phyloP scores from a whole-genome alignment of 768 basidiomycete species.

The Trametes punicea region DNA sequence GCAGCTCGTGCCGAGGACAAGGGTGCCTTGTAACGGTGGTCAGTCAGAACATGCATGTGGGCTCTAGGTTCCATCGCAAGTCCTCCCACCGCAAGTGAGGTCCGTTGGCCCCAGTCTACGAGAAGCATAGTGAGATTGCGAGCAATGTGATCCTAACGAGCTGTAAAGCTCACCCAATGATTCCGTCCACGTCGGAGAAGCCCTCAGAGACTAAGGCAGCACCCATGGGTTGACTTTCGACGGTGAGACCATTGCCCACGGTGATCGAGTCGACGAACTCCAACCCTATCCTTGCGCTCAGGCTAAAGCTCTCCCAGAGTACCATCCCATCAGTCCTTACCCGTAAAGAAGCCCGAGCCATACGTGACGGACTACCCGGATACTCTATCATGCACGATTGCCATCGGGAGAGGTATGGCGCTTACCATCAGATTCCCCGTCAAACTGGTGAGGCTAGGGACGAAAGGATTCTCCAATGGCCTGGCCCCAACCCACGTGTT shows the following conservation, averaged over 20 bases:
- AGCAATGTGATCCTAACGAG: neutral
- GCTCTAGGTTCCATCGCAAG: neutral
- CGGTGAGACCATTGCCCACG: slow-evolving; percentile 27
- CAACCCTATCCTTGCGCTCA: neutral
- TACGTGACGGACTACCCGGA: slow-evolving; percentile 43
- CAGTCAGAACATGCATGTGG: neutral
- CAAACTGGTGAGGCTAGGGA: slow-evolving; percentile 34
- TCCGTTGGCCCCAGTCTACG: slow-evolving; percentile 32
- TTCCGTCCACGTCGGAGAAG: slow-evolving; percentile 34
- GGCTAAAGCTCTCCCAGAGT: neutral
- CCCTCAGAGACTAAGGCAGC: slow-evolving; percentile 28
- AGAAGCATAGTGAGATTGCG: neutral
- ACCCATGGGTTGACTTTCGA: slow-evolving; percentile 36
- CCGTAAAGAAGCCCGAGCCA: slow-evolving; percentile 48
- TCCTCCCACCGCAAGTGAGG: slow-evolving; percentile 28
- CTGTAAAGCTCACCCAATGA: slow-evolving; percentile 30
- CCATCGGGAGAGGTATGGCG: slow-evolving; percentile 26
- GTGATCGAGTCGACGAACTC: slow-evolving; percentile 39
- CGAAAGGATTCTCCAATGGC: slow-evolving; percentile 33
- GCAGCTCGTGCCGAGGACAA: neutral
- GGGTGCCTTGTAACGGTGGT: slow-evolving; percentile 1
- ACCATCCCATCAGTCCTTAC: slow-evolving; percentile 23
- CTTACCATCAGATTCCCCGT: slow-evolving; percentile 29
- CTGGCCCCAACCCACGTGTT: slow-evolving; percentile 56
- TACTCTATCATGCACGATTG: too few relatives aligned